These are phyloP conservation scores for Spiromastix sp. DNA, from an alignment of 2,329 filamentous ascomycete genomes.

Conservation along the genomic window DNA sequence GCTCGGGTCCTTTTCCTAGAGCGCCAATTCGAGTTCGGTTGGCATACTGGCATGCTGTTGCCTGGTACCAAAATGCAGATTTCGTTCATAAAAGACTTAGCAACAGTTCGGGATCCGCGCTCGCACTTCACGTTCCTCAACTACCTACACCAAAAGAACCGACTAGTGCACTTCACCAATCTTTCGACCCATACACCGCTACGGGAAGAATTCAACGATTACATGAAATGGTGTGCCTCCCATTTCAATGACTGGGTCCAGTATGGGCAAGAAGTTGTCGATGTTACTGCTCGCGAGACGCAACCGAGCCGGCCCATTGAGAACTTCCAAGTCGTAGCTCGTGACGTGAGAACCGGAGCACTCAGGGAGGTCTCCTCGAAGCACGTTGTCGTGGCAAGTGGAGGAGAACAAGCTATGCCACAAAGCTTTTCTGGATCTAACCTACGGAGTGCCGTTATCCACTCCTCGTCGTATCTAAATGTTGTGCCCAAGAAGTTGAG, in stretches of 20 bases:
- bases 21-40: slow-evolving; percentile 71
- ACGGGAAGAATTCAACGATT: slow-evolving; percentile 86
- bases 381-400: slow-evolving; percentile 54
- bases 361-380: slow-evolving; percentile 30
- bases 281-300: slow-evolving; percentile 52
- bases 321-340: slow-evolving; percentile 58
- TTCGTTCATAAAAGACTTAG: slow-evolving; percentile 92
- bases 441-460: slow-evolving; percentile 60
- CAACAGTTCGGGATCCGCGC: slow-evolving; percentile 78
- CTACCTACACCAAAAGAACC: slow-evolving; percentile 70
- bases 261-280: slow-evolving; percentile 68
- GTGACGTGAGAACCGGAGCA: slow-evolving; percentile 42
- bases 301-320: slow-evolving; percentile 39
- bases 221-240: slow-evolving; percentile 82
- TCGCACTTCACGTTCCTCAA: slow-evolving; percentile 85
- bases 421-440: slow-evolving; percentile 46
- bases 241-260: slow-evolving; percentile 64
- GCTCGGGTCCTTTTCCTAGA: slow-evolving; percentile 82
- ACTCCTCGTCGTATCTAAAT: slow-evolving; percentile 74
- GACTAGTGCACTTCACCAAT: slow-evolving; percentile 88
- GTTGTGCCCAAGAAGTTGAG: slow-evolving; percentile 27
- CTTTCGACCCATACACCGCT: slow-evolving; percentile 79
- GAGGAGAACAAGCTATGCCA: slow-evolving; percentile 61
- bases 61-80: slow-evolving; percentile 96
- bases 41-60: slow-evolving; percentile 93